Base-by-base conservation (phyloP, 1,139 yeast species). In the Candida sanyaensis region DNA sequence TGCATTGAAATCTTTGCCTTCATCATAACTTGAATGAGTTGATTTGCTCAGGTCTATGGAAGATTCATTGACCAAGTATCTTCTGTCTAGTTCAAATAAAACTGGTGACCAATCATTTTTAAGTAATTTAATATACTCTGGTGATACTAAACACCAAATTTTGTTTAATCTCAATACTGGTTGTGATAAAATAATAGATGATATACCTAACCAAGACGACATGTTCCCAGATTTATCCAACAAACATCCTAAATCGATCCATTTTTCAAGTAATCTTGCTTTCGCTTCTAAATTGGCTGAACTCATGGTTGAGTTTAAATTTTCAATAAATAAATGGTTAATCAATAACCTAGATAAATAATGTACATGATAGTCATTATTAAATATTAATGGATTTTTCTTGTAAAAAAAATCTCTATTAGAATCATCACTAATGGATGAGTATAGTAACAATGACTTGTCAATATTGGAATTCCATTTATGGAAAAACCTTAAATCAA, bases 201-300 rank as follows among this genome's bases (percentile, higher is more conserved):
- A 91, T 55, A 92, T 85, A 1, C 97, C 97, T 33, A 90, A 70
- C 98, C 98, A 93, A 29, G 96, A 86, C 0, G 92, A 92, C 93
- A 91, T 89, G 62, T 93, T 96, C 44, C 99, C 99, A 27, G 81
- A 72, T 53, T 81, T 82, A 60, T 90, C 96, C 52, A 92, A 78
- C 32, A 77, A 70, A 54, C 88, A 83, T 5, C 97, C 98, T 42
- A 92, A 73, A 53, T 85, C 84, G 44, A 92, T 88, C 99, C 98
- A 93, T 63, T 84, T 87, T 47, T 84, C 83, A 41, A 92, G 65
- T 10, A 91, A 62, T 41, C 80, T 69, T 0, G 96, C 96, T 50
- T 93, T 80, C 43, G 71, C 68, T 43, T 72, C 77, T 17, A 74
- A 56, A 17, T 61, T 54, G 4, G 63, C 58, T 10, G 61, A 53